Evolutionary conservation across 2,329 filamentous ascomycete genomes (phyloP), one percentile per base, ranked within the genome.

Genomic region (Aspergillus uvarum): DNA sequence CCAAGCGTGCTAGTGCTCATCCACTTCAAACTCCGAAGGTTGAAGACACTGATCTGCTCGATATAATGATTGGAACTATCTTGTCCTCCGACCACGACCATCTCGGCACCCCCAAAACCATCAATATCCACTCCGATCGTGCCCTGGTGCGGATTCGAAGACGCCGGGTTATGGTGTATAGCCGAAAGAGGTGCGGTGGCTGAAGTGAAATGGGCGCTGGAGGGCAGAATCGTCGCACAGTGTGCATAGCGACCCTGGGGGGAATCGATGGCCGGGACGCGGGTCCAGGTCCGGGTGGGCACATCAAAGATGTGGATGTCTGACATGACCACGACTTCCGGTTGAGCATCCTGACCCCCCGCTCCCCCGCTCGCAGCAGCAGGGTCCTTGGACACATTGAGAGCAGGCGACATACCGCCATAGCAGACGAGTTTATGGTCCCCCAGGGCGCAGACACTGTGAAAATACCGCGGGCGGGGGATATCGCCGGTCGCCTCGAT

Each of bases 31-130:
- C 92, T 97, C 52, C 95, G 87, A 26, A 99, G 81, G 70, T 99
- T 99, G 81, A 99, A 99, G 2, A 99, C 92, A 73, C 92, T 98
- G 65, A 99, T 96, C 76, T 99, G 92, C 76, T 99, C 94, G 67
- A 99, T 99, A 72, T 99, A 99, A 74, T 96, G 93, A 74, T 99
- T 99, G n/a, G 89, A 89, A 56, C 91, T 95, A 72, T 99, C 95
- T 76, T 99, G 95, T 0, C 95, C 95, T 61, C 95, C 95, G 7
- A 98, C 93, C 14, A 99, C 89, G 5, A 99, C 86, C 94, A 99
- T 97, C 75, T 99, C 94, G 1, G 95, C 92, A 32, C 95, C 95
- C 16, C 95, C 95, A 21, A 87, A 87, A 0, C 95, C 94, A 74
- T 99, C 93, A 61, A 98, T 87, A 63, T 90, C 89, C 59, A 96